These are phyloP conservation scores for Botrytis fragariae DNA, from an alignment of 2,329 filamentous ascomycete species.

Conservation along the genomic window DNA sequence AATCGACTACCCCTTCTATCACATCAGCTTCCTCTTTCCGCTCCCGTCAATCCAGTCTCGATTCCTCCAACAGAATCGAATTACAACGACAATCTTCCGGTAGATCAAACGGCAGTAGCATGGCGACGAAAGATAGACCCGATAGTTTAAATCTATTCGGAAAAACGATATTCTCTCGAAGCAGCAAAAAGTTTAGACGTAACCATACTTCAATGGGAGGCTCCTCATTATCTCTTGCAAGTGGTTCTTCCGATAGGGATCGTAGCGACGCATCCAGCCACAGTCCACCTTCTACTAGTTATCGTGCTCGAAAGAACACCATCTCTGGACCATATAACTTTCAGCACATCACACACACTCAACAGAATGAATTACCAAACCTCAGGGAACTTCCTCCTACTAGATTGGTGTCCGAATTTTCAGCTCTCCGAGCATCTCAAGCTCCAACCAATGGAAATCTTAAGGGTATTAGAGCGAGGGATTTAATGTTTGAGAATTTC, in stretches of 20 bases:
- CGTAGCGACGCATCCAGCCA: constrained; percentile 13
- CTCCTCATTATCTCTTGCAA: constrained; percentile 24
- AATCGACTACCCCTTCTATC: constrained; percentile 46
- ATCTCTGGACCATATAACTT: constrained; percentile 67
- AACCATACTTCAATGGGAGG: constrained; percentile 40
- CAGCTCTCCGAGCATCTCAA: constrained; percentile 42
- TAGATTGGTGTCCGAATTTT: constrained; percentile 47
- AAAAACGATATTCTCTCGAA: constrained; percentile 54
- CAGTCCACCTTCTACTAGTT: background rate
- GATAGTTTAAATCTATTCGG: constrained; percentile 60
- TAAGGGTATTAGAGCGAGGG: constrained; percentile 43
- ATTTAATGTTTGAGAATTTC: constrained; percentile 48
- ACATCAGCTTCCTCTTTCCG: constrained; percentile 58
- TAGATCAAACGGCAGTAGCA: constrained; percentile 53
- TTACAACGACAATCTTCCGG: constrained; percentile 57
- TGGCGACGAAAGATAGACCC: constrained; percentile 51
- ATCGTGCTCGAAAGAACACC: constrained; percentile 24
- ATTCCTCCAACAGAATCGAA: constrained; percentile 37
- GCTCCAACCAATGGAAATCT: constrained; percentile 40
- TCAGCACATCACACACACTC: constrained; percentile 60
- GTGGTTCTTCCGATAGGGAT: constrained; percentile 22
- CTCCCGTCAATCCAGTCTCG: constrained; percentile 41
- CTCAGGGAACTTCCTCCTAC: constrained; percentile 43
- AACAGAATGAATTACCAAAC: constrained; percentile 48
- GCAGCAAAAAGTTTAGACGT: constrained; percentile 48